These are phyloP conservation scores for Coemansia sp. DNA, from an alignment of 192 early-diverging fungal species.

Conservation along the genomic window DNA sequence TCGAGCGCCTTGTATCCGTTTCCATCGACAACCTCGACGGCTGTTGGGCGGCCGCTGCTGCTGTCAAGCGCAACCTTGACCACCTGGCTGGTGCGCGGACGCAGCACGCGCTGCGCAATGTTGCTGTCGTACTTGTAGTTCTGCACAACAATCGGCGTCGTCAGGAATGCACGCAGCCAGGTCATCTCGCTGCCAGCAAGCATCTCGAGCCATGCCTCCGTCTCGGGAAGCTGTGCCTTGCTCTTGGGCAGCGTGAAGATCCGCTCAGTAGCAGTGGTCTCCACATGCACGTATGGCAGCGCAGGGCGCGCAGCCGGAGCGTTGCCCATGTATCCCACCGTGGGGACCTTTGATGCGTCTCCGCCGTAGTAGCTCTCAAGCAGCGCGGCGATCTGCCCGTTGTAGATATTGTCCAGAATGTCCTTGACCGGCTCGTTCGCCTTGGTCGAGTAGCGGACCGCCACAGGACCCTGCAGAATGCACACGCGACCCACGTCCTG, in stretches of 20 bases:
- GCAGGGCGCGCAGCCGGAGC: constrained; percentile 9
- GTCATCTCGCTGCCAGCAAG: constrained; percentile 71
- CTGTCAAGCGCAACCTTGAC: constrained; percentile 50
- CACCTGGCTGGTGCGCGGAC: constrained; percentile 62
- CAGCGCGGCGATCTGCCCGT: constrained; percentile 73
- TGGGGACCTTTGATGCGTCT: constrained; percentile 64
- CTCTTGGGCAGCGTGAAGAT: constrained; percentile 14
- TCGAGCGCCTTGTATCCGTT: constrained; percentile 62
- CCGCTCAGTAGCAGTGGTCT: constrained; percentile 17
- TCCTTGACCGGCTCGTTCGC: constrained; percentile 89
- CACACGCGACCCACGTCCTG: constrained; percentile 85
- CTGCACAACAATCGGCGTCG: constrained; percentile 75
- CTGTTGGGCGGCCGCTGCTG: constrained; percentile 51
- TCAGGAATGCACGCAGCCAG: constrained; percentile 87
- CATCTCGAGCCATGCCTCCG: constrained; percentile 46
- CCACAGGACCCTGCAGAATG: constrained; percentile 90
- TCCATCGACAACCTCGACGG: constrained; percentile 54
- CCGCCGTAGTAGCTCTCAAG: constrained; percentile 76
- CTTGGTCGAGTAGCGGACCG: constrained; percentile 73
- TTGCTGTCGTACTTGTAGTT: constrained; percentile 68
- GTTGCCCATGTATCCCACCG: constrained; percentile 72
- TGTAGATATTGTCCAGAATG: constrained; percentile 86
- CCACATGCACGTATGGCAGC: constrained; percentile 21
- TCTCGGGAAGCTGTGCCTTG: constrained; percentile 22
- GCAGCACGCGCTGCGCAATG: constrained; percentile 63